These are phyloP conservation scores for Rhizomucor pusillus DNA, from an alignment of 371 early-diverging fungal genomes.

Conservation along the genomic window DNA sequence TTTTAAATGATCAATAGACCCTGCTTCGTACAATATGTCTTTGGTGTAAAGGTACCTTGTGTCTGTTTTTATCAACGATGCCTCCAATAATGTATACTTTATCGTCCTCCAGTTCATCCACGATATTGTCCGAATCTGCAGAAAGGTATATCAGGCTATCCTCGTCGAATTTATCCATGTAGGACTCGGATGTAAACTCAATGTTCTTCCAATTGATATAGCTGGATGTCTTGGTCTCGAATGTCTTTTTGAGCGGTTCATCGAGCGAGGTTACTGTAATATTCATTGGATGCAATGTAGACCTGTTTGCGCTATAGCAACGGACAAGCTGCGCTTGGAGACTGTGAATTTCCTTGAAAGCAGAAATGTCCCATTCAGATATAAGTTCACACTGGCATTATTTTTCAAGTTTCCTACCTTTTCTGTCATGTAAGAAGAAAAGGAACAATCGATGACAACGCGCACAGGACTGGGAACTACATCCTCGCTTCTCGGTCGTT, in stretches of 20 bases:
- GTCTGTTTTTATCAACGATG: constrained; percentile 92
- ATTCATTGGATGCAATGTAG: constrained; percentile 43
- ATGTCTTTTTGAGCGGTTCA: constrained; percentile 25
- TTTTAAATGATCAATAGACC: not conserved
- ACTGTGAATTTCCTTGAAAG: constrained; percentile 56
- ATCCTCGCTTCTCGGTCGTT: constrained; percentile 23
- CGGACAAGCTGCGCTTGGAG: constrained; percentile 65
- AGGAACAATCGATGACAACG: constrained; percentile 74
- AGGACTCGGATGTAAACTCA: constrained; percentile 35
- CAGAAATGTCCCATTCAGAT: not conserved
- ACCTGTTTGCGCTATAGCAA: constrained; percentile 68
- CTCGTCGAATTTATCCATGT: constrained; percentile 43
- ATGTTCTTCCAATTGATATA: constrained; percentile 44
- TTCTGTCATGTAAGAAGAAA: constrained; percentile 21
- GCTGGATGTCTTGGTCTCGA: constrained; percentile 45
- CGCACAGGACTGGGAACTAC: constrained; percentile 29
- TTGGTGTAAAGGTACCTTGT: constrained; percentile 50
- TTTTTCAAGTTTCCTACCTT: not conserved
- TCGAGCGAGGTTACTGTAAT: constrained; percentile 51
- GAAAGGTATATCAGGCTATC: constrained; percentile 81
- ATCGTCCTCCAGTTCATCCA: constrained; percentile 63
- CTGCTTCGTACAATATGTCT: not conserved
- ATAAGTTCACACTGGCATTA: not conserved
- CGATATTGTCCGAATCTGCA: constrained; percentile 81
- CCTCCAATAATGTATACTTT: constrained; percentile 91